Percentiles rank a stretch among this genome's conserved stretches.
These are phyloP conservation scores for Blastobotrys proliferans DNA, from an alignment of 1,139 yeast species.

Conservation along the genomic window DNA sequence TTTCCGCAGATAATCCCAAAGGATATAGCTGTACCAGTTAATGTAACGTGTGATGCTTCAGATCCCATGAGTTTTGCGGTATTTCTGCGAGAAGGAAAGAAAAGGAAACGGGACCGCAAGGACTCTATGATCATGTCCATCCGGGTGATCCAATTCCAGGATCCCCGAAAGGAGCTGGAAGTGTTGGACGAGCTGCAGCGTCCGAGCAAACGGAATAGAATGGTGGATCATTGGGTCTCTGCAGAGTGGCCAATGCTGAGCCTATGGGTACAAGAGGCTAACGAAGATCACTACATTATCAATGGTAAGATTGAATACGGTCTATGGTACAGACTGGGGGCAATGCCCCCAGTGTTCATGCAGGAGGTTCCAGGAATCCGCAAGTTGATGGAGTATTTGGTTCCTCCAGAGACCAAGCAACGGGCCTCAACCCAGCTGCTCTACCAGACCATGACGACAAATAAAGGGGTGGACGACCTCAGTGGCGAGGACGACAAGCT, in stretches of 20 bases:
- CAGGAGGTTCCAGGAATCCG: slow-evolving; percentile 10
- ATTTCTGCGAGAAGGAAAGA: not conserved
- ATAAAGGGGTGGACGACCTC: slow-evolving; percentile 4
- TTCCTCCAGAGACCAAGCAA: not conserved
- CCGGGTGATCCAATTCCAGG: slow-evolving; percentile 9
- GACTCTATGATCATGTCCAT: slow-evolving; percentile 4
- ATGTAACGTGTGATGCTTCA: not conserved
- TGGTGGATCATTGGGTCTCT: slow-evolving; percentile 1
- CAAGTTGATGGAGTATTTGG: slow-evolving; percentile 4
- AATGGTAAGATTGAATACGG: slow-evolving; percentile 2
- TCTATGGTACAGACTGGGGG: slow-evolving; percentile 1
- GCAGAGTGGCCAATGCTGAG: not conserved
- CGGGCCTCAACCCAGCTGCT: not conserved
- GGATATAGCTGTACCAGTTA: not conserved
- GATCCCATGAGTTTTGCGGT: slow-evolving; percentile 2
- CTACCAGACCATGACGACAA: not conserved
- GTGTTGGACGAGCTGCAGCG: slow-evolving; percentile 5
- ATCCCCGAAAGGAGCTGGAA: slow-evolving; percentile 4
- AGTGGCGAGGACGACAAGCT: slow-evolving; percentile 6
- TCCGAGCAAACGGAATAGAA: slow-evolving; percentile 5
- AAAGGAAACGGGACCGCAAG: slow-evolving; percentile 4
- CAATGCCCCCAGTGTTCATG: slow-evolving; percentile 3
- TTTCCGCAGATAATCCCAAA: slow-evolving; percentile 4
- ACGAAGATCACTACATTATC: slow-evolving; percentile 1
- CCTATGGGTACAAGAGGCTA: not conserved